Percentiles rank a stretch among this genome's conserved stretches.
Conservation (phyloP, 306 rosid species). For the Vicia villosa region DNA sequence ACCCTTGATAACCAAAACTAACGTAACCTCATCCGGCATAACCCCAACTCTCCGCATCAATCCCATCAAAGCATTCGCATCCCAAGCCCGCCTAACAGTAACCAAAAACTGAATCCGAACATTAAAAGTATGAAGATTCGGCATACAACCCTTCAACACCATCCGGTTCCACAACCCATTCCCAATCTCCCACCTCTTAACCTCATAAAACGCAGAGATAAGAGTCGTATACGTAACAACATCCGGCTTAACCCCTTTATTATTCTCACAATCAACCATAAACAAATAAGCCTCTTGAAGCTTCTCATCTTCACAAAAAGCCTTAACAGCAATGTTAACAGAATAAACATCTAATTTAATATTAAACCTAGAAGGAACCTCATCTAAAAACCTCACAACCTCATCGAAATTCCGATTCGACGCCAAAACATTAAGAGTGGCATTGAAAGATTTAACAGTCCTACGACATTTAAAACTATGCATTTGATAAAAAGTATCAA, state of each 20-base stretch:
- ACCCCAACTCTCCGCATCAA: slow-evolving; percentile 59
- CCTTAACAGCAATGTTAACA: slow-evolving; percentile 62
- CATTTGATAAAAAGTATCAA: slow-evolving; percentile 62
- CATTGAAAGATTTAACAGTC: slow-evolving; percentile 76
- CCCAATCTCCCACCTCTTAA: slow-evolving; percentile 52
- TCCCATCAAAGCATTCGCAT: slow-evolving; percentile 57
- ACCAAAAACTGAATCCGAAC: slow-evolving; percentile 67
- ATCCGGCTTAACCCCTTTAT: slow-evolving; percentile 62
- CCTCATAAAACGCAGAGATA: slow-evolving; percentile 62
- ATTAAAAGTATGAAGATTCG: slow-evolving; percentile 68
- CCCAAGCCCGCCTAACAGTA: slow-evolving; percentile 62
- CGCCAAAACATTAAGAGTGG: slow-evolving; percentile 65
- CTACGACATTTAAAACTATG: slow-evolving; percentile 53
- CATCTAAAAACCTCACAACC: slow-evolving; percentile 39
- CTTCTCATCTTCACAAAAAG: slow-evolving; percentile 53
- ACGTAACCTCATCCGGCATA: slow-evolving; percentile 65
- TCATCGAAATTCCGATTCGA: slow-evolving; percentile 41
- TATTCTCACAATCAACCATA: slow-evolving; percentile 53
- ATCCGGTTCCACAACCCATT: slow-evolving; percentile 83
- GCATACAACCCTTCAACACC: slow-evolving; percentile 67
- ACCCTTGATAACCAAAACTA: slow-evolving; percentile 75
- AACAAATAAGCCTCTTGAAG: slow-evolving; percentile 55
- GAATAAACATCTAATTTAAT: slow-evolving; percentile 55
- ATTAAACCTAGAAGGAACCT: slow-evolving; percentile 38
- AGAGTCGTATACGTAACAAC: slow-evolving; percentile 71